Evolutionary conservation across 106 monocot species (phyloP).

Genomic region (Apostasia shenzhenica): DNA sequence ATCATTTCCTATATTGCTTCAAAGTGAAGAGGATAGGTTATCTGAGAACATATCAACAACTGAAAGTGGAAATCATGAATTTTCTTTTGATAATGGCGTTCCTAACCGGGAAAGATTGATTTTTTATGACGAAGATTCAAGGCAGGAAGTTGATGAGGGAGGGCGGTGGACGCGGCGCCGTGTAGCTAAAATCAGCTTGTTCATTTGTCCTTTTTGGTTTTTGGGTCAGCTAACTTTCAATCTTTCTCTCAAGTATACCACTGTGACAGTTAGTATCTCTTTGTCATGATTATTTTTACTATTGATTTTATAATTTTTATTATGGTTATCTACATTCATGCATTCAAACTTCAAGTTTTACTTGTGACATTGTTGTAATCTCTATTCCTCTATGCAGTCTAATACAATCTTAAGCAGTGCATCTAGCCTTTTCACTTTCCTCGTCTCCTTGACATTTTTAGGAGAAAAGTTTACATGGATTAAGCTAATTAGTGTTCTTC

Average conservation of each 20-base stretch:
- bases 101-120: not conserved
- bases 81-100: not conserved
- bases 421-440: conserved; percentile 96
- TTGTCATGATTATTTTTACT: not conserved
- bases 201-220: conserved; percentile 95
- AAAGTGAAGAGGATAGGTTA: conserved; percentile 3
- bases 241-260: conserved; percentile 90
- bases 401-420: conserved; percentile 97
- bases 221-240: conserved; percentile 89
- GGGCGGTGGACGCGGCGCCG: conserved; percentile 61
- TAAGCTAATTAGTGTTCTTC: conserved; percentile 85
- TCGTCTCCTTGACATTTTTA: conserved; percentile 70
- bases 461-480: conserved; percentile 87
- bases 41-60: not conserved
- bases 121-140: conserved; percentile 9
- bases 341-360: not conserved
- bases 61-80: conserved; percentile 1
- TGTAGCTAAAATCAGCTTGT: conserved; percentile 76
- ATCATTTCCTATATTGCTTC: not conserved
- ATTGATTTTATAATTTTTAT: not conserved
- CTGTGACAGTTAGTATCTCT: conserved; percentile 64
- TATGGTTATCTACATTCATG: no score
- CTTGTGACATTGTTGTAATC: conserved; percentile 4
- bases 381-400: conserved; percentile 52
- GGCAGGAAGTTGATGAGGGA: conserved; percentile 35